Evolutionary conservation across 257 asterid species (phyloP).

Genomic region (Nicotiana obtusifolia): DNA sequence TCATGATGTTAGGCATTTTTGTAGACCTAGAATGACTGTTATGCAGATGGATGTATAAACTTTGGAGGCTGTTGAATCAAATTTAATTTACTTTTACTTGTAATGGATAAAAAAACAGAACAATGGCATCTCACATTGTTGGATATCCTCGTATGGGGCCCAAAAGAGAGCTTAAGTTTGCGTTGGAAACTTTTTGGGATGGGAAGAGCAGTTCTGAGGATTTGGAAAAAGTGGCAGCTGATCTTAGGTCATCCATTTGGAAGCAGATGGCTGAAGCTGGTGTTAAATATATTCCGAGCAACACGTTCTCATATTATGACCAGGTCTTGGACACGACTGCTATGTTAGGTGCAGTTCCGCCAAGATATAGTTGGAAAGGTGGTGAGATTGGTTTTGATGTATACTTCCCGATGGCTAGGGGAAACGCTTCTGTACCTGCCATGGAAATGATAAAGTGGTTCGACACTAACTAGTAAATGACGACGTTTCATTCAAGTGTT

Average conservation of each 20-base stretch:
- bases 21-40: not conserved
- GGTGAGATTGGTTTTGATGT: slow-evolving; percentile 43
- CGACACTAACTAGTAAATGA: slow-evolving; percentile 45
- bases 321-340: slow-evolving; percentile 53
- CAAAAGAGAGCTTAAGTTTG: slow-evolving; percentile 53
- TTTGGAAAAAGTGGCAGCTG: slow-evolving; percentile 44
- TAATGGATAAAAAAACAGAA: slow-evolving; percentile 20
- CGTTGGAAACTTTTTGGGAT: slow-evolving; percentile 58
- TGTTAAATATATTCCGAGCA: slow-evolving; percentile 52
- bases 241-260: slow-evolving; percentile 51
- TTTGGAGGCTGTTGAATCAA: not conserved
- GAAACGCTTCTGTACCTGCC: slow-evolving; percentile 48
- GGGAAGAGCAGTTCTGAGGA: slow-evolving; percentile 46
- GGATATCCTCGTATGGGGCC: slow-evolving; percentile 62
- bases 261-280: slow-evolving; percentile 56
- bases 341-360: slow-evolving; percentile 51
- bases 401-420: slow-evolving; percentile 59
- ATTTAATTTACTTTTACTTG: not conserved
- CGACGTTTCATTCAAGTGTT: not conserved
- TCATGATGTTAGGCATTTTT: not conserved
- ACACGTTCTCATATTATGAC: slow-evolving; percentile 47
- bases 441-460: slow-evolving; percentile 57
- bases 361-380: slow-evolving; percentile 46
- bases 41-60: not conserved
- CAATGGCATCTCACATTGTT: slow-evolving; percentile 49